A percentile compares a stretch with the other conserved stretches of the same genome.
These are phyloP conservation scores for Lachancea sp. DNA, from an alignment of 805 yeast genomes.

Conservation along the genomic window DNA sequence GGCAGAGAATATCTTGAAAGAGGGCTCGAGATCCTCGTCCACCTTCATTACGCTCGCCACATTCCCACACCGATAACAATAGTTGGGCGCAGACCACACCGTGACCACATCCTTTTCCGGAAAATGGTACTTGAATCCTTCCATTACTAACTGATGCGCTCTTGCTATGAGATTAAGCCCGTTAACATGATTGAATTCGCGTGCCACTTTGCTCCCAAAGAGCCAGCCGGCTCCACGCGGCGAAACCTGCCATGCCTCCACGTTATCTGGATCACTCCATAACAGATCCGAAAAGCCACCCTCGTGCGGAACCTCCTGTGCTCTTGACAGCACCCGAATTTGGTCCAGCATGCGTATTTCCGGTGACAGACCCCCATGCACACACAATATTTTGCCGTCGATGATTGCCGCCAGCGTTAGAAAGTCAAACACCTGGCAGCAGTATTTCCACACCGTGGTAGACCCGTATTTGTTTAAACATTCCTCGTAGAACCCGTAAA, in stretches of 20 bases:
- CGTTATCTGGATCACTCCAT: constrained; percentile 98
- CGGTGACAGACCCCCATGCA: constrained; percentile 96
- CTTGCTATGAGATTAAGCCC: constrained; percentile 83
- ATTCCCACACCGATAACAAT: constrained; percentile 95
- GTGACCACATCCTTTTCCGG: constrained; percentile 95
- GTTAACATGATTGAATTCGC: constrained; percentile 94
- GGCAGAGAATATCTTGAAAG: constrained; percentile 90
- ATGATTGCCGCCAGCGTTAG: constrained; percentile 91
- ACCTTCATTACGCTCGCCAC: constrained; percentile 98
- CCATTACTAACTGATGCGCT: constrained; percentile 98
- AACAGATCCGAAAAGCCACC: constrained; percentile 97
- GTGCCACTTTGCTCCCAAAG: constrained; percentile 87
- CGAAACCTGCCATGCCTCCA: constrained; percentile 96
- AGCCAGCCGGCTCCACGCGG: constrained; percentile 99
- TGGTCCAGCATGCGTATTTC: constrained; percentile 97
- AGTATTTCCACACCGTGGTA: constrained; percentile 92
- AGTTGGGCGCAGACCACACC: constrained; percentile 97
- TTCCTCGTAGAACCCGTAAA: constrained; percentile 95
- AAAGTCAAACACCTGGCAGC: constrained; percentile 94
- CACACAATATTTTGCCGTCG: constrained; percentile 90
- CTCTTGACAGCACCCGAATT: constrained; percentile 86
- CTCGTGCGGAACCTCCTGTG: constrained; percentile 98
- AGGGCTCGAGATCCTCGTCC: constrained; percentile 78
- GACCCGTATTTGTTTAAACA: constrained; percentile 90
- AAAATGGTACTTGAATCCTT: constrained; percentile 94